Percentiles rank a stretch among this genome's conserved stretches.
These are phyloP conservation scores for Acanthamoeba castellanii DNA, from an alignment of 208 protist species.

Conservation along the genomic window DNA sequence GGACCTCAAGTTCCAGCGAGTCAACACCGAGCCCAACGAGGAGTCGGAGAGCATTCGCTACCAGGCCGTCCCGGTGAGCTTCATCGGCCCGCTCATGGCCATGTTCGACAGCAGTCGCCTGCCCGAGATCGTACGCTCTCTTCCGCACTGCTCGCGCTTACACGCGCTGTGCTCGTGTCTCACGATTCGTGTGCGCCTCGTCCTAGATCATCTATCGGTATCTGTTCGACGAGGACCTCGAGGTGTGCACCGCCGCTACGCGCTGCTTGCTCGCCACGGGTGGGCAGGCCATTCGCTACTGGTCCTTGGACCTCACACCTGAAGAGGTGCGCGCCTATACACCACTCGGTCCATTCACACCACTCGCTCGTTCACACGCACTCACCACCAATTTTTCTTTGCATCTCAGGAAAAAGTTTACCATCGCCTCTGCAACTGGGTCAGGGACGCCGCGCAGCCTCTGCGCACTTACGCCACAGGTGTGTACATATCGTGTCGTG, in stretches of 20 bases:
- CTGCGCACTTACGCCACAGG: slow-evolving; percentile 66
- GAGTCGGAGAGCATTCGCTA: slow-evolving; percentile 34
- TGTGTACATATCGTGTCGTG: background rate
- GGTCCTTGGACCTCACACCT: slow-evolving; percentile 43
- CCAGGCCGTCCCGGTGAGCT: slow-evolving; percentile 55
- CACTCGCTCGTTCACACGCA: background rate
- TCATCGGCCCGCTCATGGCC: slow-evolving; percentile 53
- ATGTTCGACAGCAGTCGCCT: slow-evolving; percentile 71
- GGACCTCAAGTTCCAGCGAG: slow-evolving; percentile 66
- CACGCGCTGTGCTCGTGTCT: no score
- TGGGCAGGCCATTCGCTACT: slow-evolving; percentile 51
- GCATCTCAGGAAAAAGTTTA: slow-evolving; percentile 44
- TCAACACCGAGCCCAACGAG: slow-evolving; percentile 62
- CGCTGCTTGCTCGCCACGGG: slow-evolving; percentile 56
- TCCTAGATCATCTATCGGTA: slow-evolving; percentile 32
- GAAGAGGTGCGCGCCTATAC: background rate
- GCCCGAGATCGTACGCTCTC: slow-evolving; percentile 31
- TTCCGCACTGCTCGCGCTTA: background rate
- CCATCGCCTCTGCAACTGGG: background rate
- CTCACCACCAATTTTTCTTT: background rate
- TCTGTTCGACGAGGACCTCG: slow-evolving; percentile 28
- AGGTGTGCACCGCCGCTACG: slow-evolving; percentile 19
- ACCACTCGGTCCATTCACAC: no score
- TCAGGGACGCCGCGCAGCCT: background rate
- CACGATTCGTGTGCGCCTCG: background rate